These are phyloP conservation scores for Neurospora sp. DNA, from an alignment of 495 filamentous ascomycete genomes.

Conservation along the genomic window DNA sequence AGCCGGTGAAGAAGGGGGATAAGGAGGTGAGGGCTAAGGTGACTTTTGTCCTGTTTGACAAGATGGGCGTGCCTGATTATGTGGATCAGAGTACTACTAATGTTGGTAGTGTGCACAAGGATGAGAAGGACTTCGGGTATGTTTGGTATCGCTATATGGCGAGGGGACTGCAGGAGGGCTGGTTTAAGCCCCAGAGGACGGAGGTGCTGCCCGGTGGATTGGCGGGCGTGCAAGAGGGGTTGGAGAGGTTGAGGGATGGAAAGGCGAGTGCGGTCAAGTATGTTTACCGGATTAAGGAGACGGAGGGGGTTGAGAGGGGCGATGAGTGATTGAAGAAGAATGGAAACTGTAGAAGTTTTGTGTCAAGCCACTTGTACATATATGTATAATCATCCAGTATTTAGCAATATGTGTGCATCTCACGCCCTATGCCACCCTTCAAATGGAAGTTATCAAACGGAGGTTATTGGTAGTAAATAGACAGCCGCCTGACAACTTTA, in stretches of 20 bases:
- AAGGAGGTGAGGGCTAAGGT: conserved; percentile 22
- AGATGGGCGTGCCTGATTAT: conserved; percentile 23
- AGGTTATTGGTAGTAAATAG: too few species aligned
- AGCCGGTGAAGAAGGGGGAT: conserved; percentile 17
- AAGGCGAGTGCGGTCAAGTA: conserved; percentile 61
- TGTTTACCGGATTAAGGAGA: conserved; percentile 58
- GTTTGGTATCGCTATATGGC: conserved; percentile 46
- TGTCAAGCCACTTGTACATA: background rate
- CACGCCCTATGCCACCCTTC: background rate
- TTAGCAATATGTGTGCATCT: background rate
- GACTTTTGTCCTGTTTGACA: conserved; percentile 43
- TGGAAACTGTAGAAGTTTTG: background rate
- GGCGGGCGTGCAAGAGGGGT: conserved; percentile 43
- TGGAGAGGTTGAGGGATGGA: conserved; percentile 49
- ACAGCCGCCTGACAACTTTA: too few species aligned
- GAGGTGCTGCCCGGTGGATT: conserved; percentile 54
- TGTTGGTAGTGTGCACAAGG: conserved; percentile 44
- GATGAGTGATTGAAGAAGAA: background rate
- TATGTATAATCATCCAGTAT: background rate
- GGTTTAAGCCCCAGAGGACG: conserved; percentile 52
- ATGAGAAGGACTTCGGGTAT: conserved; percentile 47
- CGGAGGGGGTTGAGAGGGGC: conserved; percentile 26
- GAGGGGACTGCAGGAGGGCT: conserved; percentile 43
- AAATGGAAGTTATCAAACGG: background rate
- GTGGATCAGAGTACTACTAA: conserved; percentile 25